Evolutionary conservation across 2,329 filamentous ascomycete genomes (phyloP).

Genomic region (Parascedosporium putredinis): DNA sequence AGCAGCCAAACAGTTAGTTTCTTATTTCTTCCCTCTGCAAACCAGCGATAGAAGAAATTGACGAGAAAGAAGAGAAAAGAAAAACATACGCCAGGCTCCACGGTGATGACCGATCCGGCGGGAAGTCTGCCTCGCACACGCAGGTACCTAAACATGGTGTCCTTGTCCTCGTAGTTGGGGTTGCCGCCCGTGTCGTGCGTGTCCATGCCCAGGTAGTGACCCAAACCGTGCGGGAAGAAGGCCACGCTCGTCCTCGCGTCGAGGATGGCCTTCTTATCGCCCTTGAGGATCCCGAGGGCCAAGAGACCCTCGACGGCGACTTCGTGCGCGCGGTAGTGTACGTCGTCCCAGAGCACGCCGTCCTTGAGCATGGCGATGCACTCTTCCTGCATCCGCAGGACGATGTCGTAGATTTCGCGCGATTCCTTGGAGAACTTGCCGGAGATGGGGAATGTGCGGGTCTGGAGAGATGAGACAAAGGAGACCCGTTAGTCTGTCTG

Average conservation of each 20-base stretch:
- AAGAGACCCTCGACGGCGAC: slow-evolving; percentile 74
- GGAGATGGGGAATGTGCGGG: slow-evolving; percentile 74
- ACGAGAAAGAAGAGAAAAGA: too few relatives aligned
- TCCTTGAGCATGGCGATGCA: slow-evolving; percentile 63
- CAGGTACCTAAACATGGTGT: slow-evolving; percentile 80
- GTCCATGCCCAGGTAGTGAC: slow-evolving; percentile 87
- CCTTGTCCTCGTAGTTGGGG: slow-evolving; percentile 66
- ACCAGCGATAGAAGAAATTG: too few relatives aligned
- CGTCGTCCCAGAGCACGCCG: slow-evolving; percentile 69
- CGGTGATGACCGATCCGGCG: slow-evolving; percentile 76
- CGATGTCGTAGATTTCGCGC: slow-evolving; percentile 68
- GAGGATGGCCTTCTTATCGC: slow-evolving; percentile 61
- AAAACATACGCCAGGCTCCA: slow-evolving; percentile 81
- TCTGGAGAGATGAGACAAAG: slow-evolving; percentile 33
- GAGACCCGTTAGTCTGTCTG: too few relatives aligned
- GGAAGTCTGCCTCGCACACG: slow-evolving; percentile 67
- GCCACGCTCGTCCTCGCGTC: slow-evolving; percentile 71
- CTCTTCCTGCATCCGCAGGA: slow-evolving; percentile 76
- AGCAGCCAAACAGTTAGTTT: slow-evolving; percentile 4
- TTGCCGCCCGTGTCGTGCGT: slow-evolving; percentile 81
- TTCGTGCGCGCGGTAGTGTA: slow-evolving; percentile 70
- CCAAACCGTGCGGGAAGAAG: slow-evolving; percentile 85
- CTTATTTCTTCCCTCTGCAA: too few relatives aligned
- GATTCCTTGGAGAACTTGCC: slow-evolving; percentile 62
- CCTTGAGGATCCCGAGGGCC: slow-evolving; percentile 62